These are phyloP conservation scores for Sabuloglossum arenarium DNA, from an alignment of 495 filamentous ascomycete genomes.

Conservation along the genomic window DNA sequence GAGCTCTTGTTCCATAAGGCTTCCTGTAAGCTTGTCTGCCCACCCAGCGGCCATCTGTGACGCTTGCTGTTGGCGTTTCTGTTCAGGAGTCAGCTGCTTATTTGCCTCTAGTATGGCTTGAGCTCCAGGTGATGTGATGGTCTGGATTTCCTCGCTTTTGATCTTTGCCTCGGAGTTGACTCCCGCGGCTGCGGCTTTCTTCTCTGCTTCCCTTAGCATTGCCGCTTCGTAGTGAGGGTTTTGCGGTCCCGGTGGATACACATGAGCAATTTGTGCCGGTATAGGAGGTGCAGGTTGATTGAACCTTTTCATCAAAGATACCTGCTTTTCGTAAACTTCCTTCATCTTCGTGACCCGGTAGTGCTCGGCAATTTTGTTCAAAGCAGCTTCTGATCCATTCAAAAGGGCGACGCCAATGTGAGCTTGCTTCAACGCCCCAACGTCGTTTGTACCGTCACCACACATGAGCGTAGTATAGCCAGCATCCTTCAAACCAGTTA, in stretches of 20 bases:
- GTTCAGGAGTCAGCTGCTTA: slow-evolving; percentile 26
- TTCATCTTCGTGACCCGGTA: slow-evolving; percentile 91
- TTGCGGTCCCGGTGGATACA: slow-evolving; percentile 75
- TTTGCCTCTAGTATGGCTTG: slow-evolving; percentile 43
- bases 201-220: slow-evolving; percentile 58
- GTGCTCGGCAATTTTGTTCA: slow-evolving; percentile 81
- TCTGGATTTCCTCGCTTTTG: slow-evolving; percentile 29
- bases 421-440: slow-evolving; percentile 93
- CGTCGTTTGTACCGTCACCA: slow-evolving; percentile 96
- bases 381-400: slow-evolving; percentile 81
- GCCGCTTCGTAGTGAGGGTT: slow-evolving; percentile 97
- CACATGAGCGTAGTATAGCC: slow-evolving; percentile 99
- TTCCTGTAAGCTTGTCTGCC: slow-evolving; percentile 68
- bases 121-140: slow-evolving; percentile 47
- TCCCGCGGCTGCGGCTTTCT: slow-evolving; percentile 35
- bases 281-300: slow-evolving; percentile 82
- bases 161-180: slow-evolving; percentile 17
- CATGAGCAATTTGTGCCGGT: slow-evolving; percentile 71
- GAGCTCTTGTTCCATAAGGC: slow-evolving; percentile 79
- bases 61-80: slow-evolving; percentile 40
- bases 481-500: slow-evolving; percentile 83
- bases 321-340: slow-evolving; percentile 94
- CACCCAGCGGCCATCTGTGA: slow-evolving; percentile 51
- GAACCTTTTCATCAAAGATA: slow-evolving; percentile 73
- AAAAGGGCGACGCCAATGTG: slow-evolving; percentile 92